Evolutionary conservation across 2,329 filamentous ascomycete species (phyloP).

Genomic region (Hypoxylon sp.): DNA sequence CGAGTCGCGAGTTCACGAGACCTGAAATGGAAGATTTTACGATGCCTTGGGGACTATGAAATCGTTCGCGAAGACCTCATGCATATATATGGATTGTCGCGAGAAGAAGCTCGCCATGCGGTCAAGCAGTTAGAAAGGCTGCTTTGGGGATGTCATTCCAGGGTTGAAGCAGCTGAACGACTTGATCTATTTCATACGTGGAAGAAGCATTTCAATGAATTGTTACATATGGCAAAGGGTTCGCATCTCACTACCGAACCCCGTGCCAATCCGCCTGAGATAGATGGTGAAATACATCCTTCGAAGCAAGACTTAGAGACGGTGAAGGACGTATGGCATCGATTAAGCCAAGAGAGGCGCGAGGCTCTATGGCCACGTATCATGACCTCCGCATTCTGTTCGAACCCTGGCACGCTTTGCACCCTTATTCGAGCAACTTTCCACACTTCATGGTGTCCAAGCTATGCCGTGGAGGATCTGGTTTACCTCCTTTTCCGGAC

Average conservation of each 20-base stretch:
- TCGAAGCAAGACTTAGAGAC: constrained; percentile 25
- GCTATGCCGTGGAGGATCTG: constrained; percentile 53
- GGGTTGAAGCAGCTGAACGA: constrained; percentile 28
- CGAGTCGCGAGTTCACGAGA: constrained; percentile 14
- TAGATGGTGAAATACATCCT: constrained; percentile 8
- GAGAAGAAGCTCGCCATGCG: constrained; percentile 46
- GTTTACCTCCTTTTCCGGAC: constrained; percentile 46
- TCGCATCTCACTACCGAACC: not conserved
- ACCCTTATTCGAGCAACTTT: constrained; percentile 50
- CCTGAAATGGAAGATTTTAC: constrained; percentile 47
- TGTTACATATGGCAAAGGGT: constrained; percentile 12
- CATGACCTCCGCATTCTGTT: constrained; percentile 44
- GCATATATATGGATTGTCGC: constrained; percentile 44
- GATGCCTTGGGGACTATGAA: constrained; percentile 32
- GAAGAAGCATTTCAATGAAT: constrained; percentile 47
- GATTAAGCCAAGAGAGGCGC: constrained; percentile 43
- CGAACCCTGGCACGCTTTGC: constrained; percentile 40
- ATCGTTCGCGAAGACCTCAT: constrained; percentile 42
- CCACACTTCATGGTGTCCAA: constrained; percentile 50
- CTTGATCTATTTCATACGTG: constrained; percentile 50
- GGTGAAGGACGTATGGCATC: constrained; percentile 49
- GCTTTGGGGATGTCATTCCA: constrained; percentile 34
- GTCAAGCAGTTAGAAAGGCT: constrained; percentile 50
- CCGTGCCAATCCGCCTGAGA: constrained; percentile 2
- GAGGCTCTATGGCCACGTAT: constrained; percentile 50